Conservation (phyloP, 306 rosid genomes). For the Leucaena leucocephala region DNA sequence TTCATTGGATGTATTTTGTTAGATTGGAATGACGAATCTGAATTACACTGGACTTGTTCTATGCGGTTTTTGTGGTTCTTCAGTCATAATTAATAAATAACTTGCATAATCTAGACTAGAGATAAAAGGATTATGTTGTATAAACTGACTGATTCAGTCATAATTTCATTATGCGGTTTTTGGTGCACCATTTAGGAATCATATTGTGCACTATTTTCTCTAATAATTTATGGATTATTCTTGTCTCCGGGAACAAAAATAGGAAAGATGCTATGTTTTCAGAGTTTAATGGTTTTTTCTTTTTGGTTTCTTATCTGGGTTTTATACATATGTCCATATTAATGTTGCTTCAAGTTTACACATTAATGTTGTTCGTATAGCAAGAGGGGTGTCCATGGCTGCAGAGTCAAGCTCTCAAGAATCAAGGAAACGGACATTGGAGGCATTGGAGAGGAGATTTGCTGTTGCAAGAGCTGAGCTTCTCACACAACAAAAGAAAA, state of each 20-base stretch:
- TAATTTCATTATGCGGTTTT: too few relatives aligned
- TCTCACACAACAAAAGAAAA: conserved; percentile 53
- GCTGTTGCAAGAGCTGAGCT: conserved; percentile 64
- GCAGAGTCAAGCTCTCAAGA: conserved; percentile 42
- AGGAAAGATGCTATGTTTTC: too few relatives aligned
- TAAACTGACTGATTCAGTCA: too few relatives aligned
- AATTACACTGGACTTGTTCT: not conserved
- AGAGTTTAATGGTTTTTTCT: too few relatives aligned
- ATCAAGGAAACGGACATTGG: conserved; percentile 70
- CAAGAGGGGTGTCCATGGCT: conserved; percentile 51
- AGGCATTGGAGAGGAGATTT: conserved; percentile 78
- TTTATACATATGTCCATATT: too few relatives aligned
- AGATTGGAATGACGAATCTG: not conserved
- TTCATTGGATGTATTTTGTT: not conserved
- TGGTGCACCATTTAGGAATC: too few relatives aligned
- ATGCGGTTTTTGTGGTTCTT: not conserved
- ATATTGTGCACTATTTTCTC: too few relatives aligned
- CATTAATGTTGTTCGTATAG: not conserved
- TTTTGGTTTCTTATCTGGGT: too few relatives aligned
- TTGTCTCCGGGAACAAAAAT: too few relatives aligned
- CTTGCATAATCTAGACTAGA: not conserved
- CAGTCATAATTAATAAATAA: not conserved
- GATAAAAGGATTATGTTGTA: not conserved
- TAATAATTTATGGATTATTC: too few relatives aligned
- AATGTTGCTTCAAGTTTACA: not conserved